phyloP scores from a whole-genome alignment of 2,329 filamentous ascomycete species.

The Curvularia hawaiiensis region DNA sequence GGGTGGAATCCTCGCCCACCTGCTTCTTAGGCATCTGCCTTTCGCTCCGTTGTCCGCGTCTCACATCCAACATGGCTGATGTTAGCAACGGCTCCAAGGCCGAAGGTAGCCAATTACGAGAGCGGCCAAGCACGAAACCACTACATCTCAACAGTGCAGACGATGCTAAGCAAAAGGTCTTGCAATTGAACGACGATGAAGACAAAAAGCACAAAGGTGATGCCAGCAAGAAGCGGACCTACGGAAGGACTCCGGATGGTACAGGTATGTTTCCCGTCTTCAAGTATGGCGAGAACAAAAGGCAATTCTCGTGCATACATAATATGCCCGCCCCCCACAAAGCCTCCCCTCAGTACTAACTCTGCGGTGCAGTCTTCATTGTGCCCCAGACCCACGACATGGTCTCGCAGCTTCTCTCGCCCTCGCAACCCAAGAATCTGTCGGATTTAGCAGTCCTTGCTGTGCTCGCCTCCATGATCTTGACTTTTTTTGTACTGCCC shows the following conservation, averaged over 20 bases:
- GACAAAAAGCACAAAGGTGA: constrained; percentile 54
- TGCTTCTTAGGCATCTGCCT: constrained; percentile 14
- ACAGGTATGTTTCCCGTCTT: constrained; percentile 67
- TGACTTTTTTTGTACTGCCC: constrained; percentile 76
- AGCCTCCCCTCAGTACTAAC: constrained; percentile 23
- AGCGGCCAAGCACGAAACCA: constrained; percentile 38
- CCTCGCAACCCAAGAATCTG: constrained; percentile 91
- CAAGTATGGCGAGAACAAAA: background rate
- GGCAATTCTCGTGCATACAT: constrained; percentile 4
- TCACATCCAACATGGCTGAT: constrained; percentile 35
- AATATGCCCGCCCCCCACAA: background rate
- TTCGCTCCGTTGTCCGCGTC: constrained; percentile 21
- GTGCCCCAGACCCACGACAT: constrained; percentile 98
- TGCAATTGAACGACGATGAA: constrained; percentile 57
- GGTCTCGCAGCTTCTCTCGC: constrained; percentile 96
- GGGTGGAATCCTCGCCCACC: constrained; percentile 20
- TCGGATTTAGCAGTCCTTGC: constrained; percentile 81
- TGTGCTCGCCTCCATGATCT: constrained; percentile 76
- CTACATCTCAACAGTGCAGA: constrained; percentile 36
- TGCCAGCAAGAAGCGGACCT: constrained; percentile 74
- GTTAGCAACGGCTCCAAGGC: constrained; percentile 19
- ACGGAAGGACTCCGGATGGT: constrained; percentile 87
- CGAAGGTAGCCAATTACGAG: constrained; percentile 39
- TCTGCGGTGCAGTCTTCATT: constrained; percentile 73
- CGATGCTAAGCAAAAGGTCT: constrained; percentile 53